Evolutionary conservation across 2,329 filamentous ascomycete species (phyloP).

Genomic region (Aspergillus melleus): DNA sequence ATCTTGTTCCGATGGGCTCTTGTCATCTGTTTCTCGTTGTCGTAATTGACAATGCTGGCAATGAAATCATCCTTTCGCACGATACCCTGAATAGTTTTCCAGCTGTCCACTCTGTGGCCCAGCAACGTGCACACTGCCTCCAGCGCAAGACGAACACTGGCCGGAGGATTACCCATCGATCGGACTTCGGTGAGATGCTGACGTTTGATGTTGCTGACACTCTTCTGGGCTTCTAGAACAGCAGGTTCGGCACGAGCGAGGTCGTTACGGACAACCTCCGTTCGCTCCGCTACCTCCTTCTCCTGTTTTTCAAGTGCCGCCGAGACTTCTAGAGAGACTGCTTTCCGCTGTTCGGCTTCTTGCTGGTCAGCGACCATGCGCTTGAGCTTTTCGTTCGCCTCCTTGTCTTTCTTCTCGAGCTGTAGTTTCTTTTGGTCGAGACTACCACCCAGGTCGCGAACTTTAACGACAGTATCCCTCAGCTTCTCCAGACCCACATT

Average conservation of each 20-base stretch:
- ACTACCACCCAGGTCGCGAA: slow-evolving; percentile 84
- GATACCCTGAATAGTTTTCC: slow-evolving; percentile 87
- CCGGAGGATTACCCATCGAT: slow-evolving; percentile 91
- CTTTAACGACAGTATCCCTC: slow-evolving; percentile 94
- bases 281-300: slow-evolving; percentile 77
- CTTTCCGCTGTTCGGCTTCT: slow-evolving; percentile 89
- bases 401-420: slow-evolving; percentile 87
- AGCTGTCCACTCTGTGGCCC: slow-evolving; percentile 84
- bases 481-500: slow-evolving; percentile 98
- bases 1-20: slow-evolving; percentile 78
- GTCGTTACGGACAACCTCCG: slow-evolving; percentile 81
- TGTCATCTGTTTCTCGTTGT: slow-evolving; percentile 96
- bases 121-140: slow-evolving; percentile 96
- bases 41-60: slow-evolving; percentile 93
- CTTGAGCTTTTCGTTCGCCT: slow-evolving; percentile 96
- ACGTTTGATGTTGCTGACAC: slow-evolving; percentile 97
- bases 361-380: slow-evolving; percentile 95
- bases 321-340: slow-evolving; percentile 84
- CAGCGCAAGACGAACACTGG: slow-evolving; percentile 85
- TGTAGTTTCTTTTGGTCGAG: slow-evolving; percentile 93
- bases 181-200: slow-evolving; percentile 96
- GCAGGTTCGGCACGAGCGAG: slow-evolving; percentile 90
- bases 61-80: slow-evolving; percentile 95
- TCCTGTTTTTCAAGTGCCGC: slow-evolving; percentile 85
- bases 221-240: slow-evolving; percentile 87